phyloP scores from a whole-genome alignment of 2,329 filamentous ascomycete species.

The Penicillium sp. region DNA sequence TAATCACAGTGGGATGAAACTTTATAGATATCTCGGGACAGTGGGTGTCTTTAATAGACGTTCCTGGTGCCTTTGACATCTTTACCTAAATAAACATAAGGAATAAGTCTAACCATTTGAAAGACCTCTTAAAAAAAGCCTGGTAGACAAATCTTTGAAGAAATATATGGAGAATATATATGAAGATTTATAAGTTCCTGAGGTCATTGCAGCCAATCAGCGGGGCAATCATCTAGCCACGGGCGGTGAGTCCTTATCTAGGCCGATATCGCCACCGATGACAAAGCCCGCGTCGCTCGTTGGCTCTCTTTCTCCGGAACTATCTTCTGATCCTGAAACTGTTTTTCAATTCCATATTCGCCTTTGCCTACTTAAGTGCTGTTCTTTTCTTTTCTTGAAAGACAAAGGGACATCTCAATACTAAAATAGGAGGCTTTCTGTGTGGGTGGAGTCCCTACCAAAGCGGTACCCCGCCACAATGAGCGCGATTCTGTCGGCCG shows the following conservation, averaged over 20 bases:
- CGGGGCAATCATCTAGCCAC: background rate
- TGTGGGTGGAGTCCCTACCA: conserved; percentile 11
- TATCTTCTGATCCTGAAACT: background rate
- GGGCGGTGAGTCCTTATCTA: conserved; percentile 31
- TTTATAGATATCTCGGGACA: no score
- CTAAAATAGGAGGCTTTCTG: background rate
- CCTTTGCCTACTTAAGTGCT: background rate
- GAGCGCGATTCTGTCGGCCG: conserved; percentile 95
- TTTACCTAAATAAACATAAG: no score
- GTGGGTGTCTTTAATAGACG: no score
- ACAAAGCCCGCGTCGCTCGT: conserved; percentile 30
- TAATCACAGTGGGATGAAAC: no score
- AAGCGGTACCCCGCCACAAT: conserved; percentile 53
- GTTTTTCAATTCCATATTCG: background rate
- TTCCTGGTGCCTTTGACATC: no score
- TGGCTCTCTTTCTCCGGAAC: conserved; percentile 10
- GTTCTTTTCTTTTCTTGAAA: background rate
- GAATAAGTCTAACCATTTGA: no score
- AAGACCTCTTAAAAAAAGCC: no score
- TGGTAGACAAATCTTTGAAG: background rate
- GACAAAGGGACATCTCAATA: background rate
- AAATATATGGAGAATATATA: background rate
- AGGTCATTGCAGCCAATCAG: conserved; percentile 12
- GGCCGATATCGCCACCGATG: conserved; percentile 35
- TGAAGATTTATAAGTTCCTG: no score